Evolutionary conservation across 768 basidiomycete genomes (phyloP), one percentile per base, ranked within the genome.

Genomic region (Collybiopsis confluens): DNA sequence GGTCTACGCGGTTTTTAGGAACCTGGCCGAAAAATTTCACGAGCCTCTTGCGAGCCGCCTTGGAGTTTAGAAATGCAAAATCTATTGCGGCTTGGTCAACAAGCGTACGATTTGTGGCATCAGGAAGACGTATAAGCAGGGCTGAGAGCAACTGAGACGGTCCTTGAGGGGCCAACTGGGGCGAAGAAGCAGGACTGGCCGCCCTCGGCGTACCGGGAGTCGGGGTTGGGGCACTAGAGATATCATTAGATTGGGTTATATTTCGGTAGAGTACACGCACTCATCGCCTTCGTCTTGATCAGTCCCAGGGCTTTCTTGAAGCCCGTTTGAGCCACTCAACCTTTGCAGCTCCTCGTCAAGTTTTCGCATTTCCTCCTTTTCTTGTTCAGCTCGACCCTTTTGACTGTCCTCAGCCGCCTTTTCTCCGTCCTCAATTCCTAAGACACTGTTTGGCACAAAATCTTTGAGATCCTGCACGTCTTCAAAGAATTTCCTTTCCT

Each of bases 71-170:
- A 63, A 95, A 92, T 0, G 93, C 92, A 67, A 99, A 99, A 58
- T 99, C 96, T 36, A 98, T 83, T 0, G 94, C 94, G 26, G 88
- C 87, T 69, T 96, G 92, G 65, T 99, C 97, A 54, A 98, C 90
- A 56, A 92, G 68, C 2, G 82, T 79, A 15, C 91, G 83, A 63
- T 93, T 98, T 11, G 90, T 95, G n/a, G 91, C 90, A 66, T 99
- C 96, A 0, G 96, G 90, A 10, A 99, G 77, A 26, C 94, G 88
- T 30, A 89, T 85, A 36, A 99, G 84, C 18, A 99, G 75, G 10
- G 92, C 90, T 3, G 90, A 93, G 44, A 99, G 80, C 36, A 98
- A 79, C 57, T 98, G 94, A 0, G 93, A 92, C 7, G 97, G 96
- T 5, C 95, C 97, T 58, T 92, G 89, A 8, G 93, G 82, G 1